Evolutionary conservation across 495 filamentous ascomycete genomes (phyloP).

Genomic region (Lepraria neglecta): DNA sequence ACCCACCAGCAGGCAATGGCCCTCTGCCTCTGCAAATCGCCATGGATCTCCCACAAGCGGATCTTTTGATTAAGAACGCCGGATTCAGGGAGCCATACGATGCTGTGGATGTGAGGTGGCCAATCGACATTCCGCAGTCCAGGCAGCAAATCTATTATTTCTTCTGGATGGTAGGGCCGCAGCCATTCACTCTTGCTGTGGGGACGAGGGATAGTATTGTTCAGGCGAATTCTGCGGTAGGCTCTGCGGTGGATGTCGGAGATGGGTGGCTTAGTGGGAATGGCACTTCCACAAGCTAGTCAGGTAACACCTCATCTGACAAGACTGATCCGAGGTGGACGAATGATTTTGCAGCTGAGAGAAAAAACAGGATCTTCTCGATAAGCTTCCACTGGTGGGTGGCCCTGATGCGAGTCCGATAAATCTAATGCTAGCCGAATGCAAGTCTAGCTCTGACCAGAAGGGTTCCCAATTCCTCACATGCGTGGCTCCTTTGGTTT

Average conservation of each 20-base stretch:
- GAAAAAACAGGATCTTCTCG: too few species aligned
- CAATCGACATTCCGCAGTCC: not conserved
- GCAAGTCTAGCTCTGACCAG: too few species aligned
- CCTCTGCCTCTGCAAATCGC: not conserved
- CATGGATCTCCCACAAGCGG: slow-evolving; percentile 6
- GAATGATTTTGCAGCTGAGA: too few species aligned
- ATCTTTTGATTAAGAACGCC: not conserved
- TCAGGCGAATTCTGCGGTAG: not conserved
- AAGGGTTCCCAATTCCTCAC: too few species aligned
- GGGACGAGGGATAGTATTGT: not conserved
- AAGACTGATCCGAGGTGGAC: too few species aligned
- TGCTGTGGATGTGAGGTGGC: not conserved
- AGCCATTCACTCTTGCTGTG: not conserved
- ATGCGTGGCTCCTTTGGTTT: too few species aligned
- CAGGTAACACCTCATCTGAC: too few species aligned
- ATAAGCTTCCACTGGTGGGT: too few species aligned
- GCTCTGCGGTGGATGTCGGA: not conserved
- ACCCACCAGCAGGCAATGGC: not conserved
- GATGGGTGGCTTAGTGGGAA: slow-evolving; percentile 3
- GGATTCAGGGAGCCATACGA: not conserved
- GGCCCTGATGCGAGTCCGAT: too few species aligned
- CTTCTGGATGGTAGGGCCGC: not conserved
- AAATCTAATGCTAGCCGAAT: too few species aligned
- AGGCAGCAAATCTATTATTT: not conserved
- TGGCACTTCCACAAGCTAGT: not conserved